These are phyloP conservation scores for Glaciozyma martinii DNA, from an alignment of 768 basidiomycete genomes.

Conservation along the genomic window DNA sequence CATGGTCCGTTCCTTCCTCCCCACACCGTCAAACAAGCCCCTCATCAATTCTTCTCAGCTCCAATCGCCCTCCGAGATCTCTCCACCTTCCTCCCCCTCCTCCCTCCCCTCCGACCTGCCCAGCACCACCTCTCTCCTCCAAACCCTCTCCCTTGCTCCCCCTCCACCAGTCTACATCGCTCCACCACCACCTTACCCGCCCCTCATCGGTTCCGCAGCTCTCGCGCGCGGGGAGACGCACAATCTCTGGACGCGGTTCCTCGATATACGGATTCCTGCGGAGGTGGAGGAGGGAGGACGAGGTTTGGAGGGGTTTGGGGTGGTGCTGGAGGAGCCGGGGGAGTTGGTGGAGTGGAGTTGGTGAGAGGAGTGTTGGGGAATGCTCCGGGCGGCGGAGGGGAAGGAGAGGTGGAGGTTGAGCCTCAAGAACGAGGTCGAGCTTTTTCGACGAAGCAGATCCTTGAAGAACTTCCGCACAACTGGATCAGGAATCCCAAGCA, in stretches of 20 bases:
- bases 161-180: no score
- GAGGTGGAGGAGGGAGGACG: background rate
- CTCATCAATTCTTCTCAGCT: background rate
- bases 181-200: slow-evolving; percentile 12
- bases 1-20: slow-evolving; percentile 12
- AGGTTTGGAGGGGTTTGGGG: background rate
- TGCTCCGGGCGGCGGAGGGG: background rate
- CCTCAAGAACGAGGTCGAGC: no score
- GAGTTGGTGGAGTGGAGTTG: background rate
- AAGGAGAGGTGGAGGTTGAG: no score
- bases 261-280: slow-evolving; percentile 16
- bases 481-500: no score
- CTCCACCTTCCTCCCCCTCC: background rate
- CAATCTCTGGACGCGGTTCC: slow-evolving; percentile 26
- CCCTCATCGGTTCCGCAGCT: background rate
- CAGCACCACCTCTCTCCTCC: background rate
- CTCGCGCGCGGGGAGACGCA: background rate
- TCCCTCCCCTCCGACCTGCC: background rate
- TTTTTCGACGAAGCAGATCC: no score
- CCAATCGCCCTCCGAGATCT: background rate
- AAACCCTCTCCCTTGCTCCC: background rate
- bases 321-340: background rate
- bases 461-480: no score
- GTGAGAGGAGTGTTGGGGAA: background rate
- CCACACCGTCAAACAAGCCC: background rate